Percentiles rank a stretch among this genome's conserved stretches.
phyloP scores from a whole-genome alignment of 2,329 filamentous ascomycete genomes.

The Mycosphaerella arachidis region DNA sequence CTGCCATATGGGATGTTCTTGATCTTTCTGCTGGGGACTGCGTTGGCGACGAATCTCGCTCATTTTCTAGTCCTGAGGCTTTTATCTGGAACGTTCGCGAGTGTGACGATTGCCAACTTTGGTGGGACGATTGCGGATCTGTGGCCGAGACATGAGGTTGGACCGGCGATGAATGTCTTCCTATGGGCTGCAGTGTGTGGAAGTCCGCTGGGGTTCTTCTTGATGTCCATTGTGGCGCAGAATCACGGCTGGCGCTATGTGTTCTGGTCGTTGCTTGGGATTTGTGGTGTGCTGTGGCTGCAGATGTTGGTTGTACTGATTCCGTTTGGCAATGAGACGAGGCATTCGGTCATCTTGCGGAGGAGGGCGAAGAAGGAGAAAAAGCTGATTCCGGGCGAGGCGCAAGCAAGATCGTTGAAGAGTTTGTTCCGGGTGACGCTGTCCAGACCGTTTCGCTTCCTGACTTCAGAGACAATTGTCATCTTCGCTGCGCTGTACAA shows the following conservation, averaged over 20 bases:
- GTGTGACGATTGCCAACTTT: conserved; percentile 47
- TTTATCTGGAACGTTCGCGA: conserved; percentile 44
- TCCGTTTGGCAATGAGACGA: conserved; percentile 39
- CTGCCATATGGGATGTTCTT: conserved; percentile 42
- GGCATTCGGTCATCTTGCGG: conserved; percentile 44
- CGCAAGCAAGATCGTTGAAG: conserved; percentile 37
- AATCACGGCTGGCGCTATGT: conserved; percentile 41
- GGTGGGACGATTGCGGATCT: conserved; percentile 50
- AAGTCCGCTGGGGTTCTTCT: conserved; percentile 44
- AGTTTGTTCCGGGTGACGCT: conserved; percentile 42
- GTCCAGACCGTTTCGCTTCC: conserved; percentile 45
- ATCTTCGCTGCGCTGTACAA: conserved; percentile 48
- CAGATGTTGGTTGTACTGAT: conserved; percentile 38
- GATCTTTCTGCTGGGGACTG: conserved; percentile 41
- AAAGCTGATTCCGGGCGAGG: conserved; percentile 35
- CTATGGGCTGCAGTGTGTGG: conserved; percentile 47
- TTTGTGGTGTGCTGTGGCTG: conserved; percentile 43
- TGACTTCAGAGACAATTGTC: conserved; percentile 46
- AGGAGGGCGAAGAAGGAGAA: conserved; percentile 21
- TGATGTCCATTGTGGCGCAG: conserved; percentile 45
- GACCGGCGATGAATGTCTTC: conserved; percentile 40
- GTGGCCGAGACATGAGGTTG: conserved; percentile 44
- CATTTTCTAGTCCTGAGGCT: conserved; percentile 43
- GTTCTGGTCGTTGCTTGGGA: conserved; percentile 45
- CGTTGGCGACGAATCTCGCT: conserved; percentile 37